Evolutionary conservation across 75 land plant species (phyloP).

Genomic region (Sequoia sempervirens): DNA sequence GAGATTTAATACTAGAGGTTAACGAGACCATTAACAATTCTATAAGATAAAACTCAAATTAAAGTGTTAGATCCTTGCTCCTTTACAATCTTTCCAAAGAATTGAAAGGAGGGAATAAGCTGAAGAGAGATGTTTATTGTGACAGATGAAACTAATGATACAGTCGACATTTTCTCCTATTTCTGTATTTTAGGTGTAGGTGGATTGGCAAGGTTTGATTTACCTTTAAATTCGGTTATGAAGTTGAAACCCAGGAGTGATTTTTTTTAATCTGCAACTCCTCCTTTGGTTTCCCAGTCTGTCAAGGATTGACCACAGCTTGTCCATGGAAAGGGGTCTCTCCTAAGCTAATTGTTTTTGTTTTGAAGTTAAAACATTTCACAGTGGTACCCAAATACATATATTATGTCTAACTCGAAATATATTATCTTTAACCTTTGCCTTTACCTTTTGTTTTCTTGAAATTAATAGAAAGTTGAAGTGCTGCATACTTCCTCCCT

Average conservation of each 20-base stretch:
- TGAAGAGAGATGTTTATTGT: background rate
- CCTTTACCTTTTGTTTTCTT: background rate
- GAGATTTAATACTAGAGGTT: background rate
- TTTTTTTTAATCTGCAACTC: too few relatives aligned
- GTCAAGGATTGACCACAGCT: too few relatives aligned
- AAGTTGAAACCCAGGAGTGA: too few relatives aligned
- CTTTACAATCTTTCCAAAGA: background rate
- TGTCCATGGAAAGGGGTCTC: background rate
- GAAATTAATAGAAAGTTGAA: background rate
- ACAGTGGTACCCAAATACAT: too few relatives aligned
- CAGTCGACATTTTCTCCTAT: background rate
- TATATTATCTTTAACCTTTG: background rate
- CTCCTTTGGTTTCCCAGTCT: too few relatives aligned
- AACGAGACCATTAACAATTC: background rate
- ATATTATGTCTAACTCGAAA: too few relatives aligned
- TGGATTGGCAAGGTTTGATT: too few relatives aligned
- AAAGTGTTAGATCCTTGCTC: background rate
- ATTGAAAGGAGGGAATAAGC: background rate
- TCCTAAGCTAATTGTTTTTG: background rate
- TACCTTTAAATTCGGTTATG: too few relatives aligned
- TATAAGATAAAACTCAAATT: too few relatives aligned
- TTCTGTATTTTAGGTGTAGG: too few relatives aligned
- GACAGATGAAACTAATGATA: background rate
- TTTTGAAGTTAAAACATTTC: too few relatives aligned
- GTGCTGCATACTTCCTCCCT: background rate